Percentiles rank a stretch among this genome's conserved stretches.
Conservation (phyloP, 2,329 filamentous ascomycete genomes). For the Arthrobotrys sphaeroides region DNA sequence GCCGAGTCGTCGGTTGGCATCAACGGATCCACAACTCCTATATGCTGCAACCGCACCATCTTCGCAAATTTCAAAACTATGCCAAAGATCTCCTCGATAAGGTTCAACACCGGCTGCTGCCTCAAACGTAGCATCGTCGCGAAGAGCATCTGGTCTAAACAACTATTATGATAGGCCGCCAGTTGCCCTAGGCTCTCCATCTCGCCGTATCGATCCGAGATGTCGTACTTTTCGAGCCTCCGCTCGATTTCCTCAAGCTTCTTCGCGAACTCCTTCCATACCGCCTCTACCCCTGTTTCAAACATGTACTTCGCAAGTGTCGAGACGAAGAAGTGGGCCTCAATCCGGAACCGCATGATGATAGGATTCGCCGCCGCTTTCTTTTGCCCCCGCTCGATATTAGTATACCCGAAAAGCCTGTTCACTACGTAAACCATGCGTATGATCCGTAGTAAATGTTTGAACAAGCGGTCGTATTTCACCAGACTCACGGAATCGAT, state of each 20-base stretch:
- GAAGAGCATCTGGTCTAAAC: slow-evolving; percentile 78
- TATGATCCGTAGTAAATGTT: slow-evolving; percentile 76
- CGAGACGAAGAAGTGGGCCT: slow-evolving; percentile 81
- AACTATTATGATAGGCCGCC: slow-evolving; percentile 71
- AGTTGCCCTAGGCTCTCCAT: slow-evolving; percentile 69
- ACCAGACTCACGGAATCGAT: slow-evolving; percentile 75
- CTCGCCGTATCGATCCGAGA: slow-evolving; percentile 49
- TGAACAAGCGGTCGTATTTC: slow-evolving; percentile 88
- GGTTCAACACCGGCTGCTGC: slow-evolving; percentile 75
- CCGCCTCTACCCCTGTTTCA: slow-evolving; percentile 76
- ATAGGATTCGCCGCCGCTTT: slow-evolving; percentile 59
- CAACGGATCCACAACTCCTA: slow-evolving; percentile 17
- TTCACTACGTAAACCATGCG: slow-evolving; percentile 81
- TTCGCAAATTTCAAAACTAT: slow-evolving; percentile 75
- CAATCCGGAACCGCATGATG: slow-evolving; percentile 73
- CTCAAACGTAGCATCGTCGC: slow-evolving; percentile 77
- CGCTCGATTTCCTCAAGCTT: slow-evolving; percentile 71
- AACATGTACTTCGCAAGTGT: slow-evolving; percentile 80
- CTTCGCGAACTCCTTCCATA: slow-evolving; percentile 76
- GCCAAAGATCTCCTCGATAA: slow-evolving; percentile 80
- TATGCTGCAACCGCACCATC: slow-evolving; percentile 59
- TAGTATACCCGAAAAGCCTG: slow-evolving; percentile 66
- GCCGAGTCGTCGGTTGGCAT: slow-evolving; percentile 59
- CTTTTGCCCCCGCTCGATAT: slow-evolving; percentile 10
- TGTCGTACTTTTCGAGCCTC: slow-evolving; percentile 45